These are phyloP conservation scores for Alternaria metachromatica DNA, from an alignment of 2,329 filamentous ascomycete species.

Conservation along the genomic window DNA sequence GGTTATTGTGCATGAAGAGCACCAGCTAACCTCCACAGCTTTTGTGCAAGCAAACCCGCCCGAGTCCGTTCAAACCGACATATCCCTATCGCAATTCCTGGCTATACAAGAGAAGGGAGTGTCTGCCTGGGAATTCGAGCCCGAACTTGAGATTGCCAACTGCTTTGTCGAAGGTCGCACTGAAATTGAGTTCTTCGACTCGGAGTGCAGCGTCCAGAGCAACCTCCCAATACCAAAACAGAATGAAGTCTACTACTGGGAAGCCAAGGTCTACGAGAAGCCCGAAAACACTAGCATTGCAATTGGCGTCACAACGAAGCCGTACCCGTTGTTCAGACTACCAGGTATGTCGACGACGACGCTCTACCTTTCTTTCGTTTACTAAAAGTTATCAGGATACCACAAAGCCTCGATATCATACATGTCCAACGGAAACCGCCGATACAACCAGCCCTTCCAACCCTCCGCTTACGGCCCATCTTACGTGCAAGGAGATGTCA, in stretches of 20 bases:
- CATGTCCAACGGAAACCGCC: conserved; percentile 82
- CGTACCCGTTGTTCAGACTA: conserved; percentile 91
- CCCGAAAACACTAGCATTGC: conserved; percentile 85
- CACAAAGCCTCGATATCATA: conserved; percentile 95
- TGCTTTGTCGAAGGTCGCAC: conserved; percentile 97
- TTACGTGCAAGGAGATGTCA: conserved; percentile 91
- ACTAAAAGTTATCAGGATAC: conserved; percentile 65
- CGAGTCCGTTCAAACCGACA: conserved; percentile 94
- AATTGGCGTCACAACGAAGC: conserved; percentile 95
- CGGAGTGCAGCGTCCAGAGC: conserved; percentile 95
- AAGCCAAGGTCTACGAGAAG: conserved; percentile 98
- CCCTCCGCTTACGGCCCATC: conserved; percentile 80
- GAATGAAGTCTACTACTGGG: conserved; percentile 99
- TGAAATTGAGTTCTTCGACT: conserved; percentile 98
- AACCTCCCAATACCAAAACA: conserved; percentile 97
- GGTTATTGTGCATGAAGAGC: neutral
- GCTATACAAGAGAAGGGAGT: conserved; percentile 99
- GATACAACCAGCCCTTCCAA: conserved; percentile 91
- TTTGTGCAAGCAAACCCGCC: conserved; percentile 94
- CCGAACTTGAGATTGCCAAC: conserved; percentile 97
- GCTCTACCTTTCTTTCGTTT: neutral
- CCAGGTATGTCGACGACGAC: conserved; percentile 69
- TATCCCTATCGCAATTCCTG: conserved; percentile 94
- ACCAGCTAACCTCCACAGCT: conserved; percentile 60
- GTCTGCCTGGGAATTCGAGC: conserved; percentile 99